Base-by-base conservation (phyloP, 1,284 basidiomycete species). In the Cryptococcus sp. region DNA sequence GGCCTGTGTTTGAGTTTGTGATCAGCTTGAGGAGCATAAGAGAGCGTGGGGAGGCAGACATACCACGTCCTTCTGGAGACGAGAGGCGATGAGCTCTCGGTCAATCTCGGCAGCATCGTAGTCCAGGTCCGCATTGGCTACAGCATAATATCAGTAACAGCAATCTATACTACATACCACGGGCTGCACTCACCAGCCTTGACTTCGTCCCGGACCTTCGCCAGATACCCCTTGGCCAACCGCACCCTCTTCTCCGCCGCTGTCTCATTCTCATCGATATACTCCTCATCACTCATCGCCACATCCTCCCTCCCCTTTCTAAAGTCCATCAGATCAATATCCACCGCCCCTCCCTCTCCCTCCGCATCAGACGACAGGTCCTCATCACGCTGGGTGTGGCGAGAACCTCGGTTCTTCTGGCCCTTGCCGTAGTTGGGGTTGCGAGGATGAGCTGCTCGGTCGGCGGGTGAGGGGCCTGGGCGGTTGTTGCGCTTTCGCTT, bases 81-180 rank as follows among this genome's bases (percentile, higher is more conserved):
- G 81, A 16, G 91, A 83, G 44, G 91, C 89, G 60, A 98, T 91
- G 63, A 96, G 82, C 62, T 97, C 93, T 64, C 85, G 83, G 79
- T 98, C 94, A 48, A 95, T 86, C 63, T 94, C 91, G 0, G 90
- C 91, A 2, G 95, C 95, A 70, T 98, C 94, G 61, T 87, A 91
- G 60, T 92, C 90, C 35, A 86, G 88, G 35, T 90, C 89, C 23
- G 57, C 50, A 60, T 66, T 69, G 50, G 38, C 53, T 60, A 43
- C 5, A 46, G 53, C 16, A 60, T 36, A 54, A 33, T 42, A 36
- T 24, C 13, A 18, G 18, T 46, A 24, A 20, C 5, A 21, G 28
- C 9, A 5, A 9, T 33, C 4, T 9, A 33, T 33, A 33, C 9
- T 4, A 5, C 5, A 46, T 21, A 36, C 11, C n/a, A 18, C 15